Evolutionary conservation across 352 stramenopile species (phyloP).

Genomic region (Globisporangium camurandrum): DNA sequence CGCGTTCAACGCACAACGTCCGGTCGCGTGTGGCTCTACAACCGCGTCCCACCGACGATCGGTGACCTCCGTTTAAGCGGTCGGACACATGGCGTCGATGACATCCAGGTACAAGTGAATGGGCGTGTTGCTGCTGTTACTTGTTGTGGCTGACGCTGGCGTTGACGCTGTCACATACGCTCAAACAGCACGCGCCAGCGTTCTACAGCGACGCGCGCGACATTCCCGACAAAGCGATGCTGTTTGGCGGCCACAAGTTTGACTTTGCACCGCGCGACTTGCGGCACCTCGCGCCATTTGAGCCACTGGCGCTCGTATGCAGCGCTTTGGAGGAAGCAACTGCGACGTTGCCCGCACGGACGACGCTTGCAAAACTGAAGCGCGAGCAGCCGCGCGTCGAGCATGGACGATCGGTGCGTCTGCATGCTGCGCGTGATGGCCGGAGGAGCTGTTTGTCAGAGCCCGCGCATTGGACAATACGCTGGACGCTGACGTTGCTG

Average conservation of each 20-base stretch:
- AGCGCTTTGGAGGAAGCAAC: slow-evolving; percentile 10
- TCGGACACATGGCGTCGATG: slow-evolving; percentile 30
- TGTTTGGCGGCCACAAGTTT: slow-evolving; percentile 74
- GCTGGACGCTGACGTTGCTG: not conserved
- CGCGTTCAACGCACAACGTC: slow-evolving; percentile 1
- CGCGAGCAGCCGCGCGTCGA: not conserved
- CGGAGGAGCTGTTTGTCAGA: not conserved
- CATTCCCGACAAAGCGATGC: slow-evolving; percentile 60
- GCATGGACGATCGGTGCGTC: not conserved
- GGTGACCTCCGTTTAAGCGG: slow-evolving; percentile 39
- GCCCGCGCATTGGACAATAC: too few species aligned
- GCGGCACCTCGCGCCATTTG: slow-evolving; percentile 31
- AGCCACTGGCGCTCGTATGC: slow-evolving; percentile 20
- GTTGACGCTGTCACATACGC: not conserved
- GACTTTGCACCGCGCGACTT: slow-evolving; percentile 34
- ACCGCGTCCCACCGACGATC: slow-evolving; percentile 28
- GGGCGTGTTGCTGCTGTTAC: not conserved
- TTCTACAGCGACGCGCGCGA: slow-evolving; percentile 50
- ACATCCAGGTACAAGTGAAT: slow-evolving; percentile 20
- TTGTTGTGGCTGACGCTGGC: not conserved
- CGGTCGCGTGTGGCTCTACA: slow-evolving; percentile 42
- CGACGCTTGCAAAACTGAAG: slow-evolving; percentile 8
- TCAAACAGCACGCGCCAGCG: slow-evolving; percentile 37
- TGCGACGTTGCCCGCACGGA: slow-evolving; percentile 1
- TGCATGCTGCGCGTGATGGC: not conserved